Evolutionary conservation across 495 filamentous ascomycete genomes (phyloP).

Genomic region (Xylaria grammica): DNA sequence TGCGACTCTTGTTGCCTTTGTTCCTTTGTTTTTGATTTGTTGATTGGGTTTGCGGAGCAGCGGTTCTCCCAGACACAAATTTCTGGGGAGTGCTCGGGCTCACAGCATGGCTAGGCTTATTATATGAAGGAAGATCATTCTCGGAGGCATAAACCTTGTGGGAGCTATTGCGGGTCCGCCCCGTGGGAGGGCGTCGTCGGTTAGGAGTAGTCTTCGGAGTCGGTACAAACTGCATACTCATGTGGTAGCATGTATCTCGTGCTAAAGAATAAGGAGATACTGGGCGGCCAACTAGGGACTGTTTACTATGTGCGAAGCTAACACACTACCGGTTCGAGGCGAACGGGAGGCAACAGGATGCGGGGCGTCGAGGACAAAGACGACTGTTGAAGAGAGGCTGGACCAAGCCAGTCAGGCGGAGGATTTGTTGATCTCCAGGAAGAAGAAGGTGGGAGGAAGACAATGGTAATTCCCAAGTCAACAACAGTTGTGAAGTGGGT

Average conservation of each 20-base stretch:
- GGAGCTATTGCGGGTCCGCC: slow-evolving; percentile 38
- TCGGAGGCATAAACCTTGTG: slow-evolving; percentile 55
- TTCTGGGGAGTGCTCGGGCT: slow-evolving; percentile 48
- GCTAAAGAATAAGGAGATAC: slow-evolving; percentile 20
- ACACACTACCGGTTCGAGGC: no score
- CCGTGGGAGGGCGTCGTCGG: slow-evolving; percentile 46
- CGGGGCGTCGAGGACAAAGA: slow-evolving; percentile 24
- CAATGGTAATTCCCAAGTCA: background rate
- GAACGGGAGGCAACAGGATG: slow-evolving; percentile 28
- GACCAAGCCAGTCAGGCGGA: background rate
- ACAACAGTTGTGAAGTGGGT: background rate
- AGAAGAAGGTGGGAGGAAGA: background rate
- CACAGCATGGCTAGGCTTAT: slow-evolving; percentile 21
- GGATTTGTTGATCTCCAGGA: slow-evolving; percentile 1
- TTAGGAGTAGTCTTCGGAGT: slow-evolving; percentile 46
- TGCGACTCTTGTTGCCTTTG: slow-evolving; percentile 40
- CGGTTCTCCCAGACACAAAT: slow-evolving; percentile 28
- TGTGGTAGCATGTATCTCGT: slow-evolving; percentile 27
- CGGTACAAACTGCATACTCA: slow-evolving; percentile 36
- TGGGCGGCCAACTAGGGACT: background rate
- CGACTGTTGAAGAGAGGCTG: slow-evolving; percentile 13
- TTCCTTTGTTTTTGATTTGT: slow-evolving; percentile 39
- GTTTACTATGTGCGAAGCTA: background rate
- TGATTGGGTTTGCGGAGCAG: slow-evolving; percentile 38
- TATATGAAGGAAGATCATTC: slow-evolving; percentile 47